Evolutionary conservation across 2,329 filamentous ascomycete species (phyloP).

Genomic region (Trichoderma cornu-damae): DNA sequence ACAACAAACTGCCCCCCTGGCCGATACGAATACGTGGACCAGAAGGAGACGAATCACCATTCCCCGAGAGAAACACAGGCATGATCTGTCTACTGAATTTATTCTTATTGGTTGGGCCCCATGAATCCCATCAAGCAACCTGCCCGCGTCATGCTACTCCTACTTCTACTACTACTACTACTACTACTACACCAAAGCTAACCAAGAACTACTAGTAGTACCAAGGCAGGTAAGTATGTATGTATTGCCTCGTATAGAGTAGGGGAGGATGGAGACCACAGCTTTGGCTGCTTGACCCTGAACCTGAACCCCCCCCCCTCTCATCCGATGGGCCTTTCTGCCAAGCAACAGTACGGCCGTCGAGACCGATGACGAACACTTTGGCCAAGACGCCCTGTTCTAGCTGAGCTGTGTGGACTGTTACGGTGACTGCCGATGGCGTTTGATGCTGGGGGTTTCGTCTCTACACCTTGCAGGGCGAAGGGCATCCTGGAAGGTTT

Average conservation of each 20-base stretch:
- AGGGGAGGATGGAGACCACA: conserved; percentile 62
- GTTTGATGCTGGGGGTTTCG: neutral
- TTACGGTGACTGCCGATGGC: conserved; percentile 45
- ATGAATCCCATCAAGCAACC: too few relatives aligned
- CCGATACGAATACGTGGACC: too few relatives aligned
- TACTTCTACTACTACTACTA: too few relatives aligned
- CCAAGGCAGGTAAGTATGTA: too few relatives aligned
- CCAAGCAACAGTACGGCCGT: conserved; percentile 40
- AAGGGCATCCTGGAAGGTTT: neutral
- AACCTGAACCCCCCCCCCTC: conserved; percentile 54
- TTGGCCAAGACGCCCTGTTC: conserved; percentile 33
- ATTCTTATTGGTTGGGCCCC: too few relatives aligned
- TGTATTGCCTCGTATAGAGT: conserved; percentile 64
- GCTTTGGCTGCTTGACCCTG: conserved; percentile 46
- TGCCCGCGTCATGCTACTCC: too few relatives aligned
- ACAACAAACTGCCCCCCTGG: too few relatives aligned
- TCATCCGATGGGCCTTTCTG: conserved; percentile 42
- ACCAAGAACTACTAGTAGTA: too few relatives aligned
- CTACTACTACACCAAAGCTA: too few relatives aligned
- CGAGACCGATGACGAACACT: conserved; percentile 33
- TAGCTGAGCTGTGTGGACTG: conserved; percentile 46
- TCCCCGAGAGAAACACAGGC: too few relatives aligned
- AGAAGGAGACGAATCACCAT: too few relatives aligned
- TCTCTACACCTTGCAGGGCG: neutral
- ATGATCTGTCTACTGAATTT: too few relatives aligned